Base-by-base conservation (phyloP, 2,329 filamentous ascomycete genomes). In the Alternaria gaisen region DNA sequence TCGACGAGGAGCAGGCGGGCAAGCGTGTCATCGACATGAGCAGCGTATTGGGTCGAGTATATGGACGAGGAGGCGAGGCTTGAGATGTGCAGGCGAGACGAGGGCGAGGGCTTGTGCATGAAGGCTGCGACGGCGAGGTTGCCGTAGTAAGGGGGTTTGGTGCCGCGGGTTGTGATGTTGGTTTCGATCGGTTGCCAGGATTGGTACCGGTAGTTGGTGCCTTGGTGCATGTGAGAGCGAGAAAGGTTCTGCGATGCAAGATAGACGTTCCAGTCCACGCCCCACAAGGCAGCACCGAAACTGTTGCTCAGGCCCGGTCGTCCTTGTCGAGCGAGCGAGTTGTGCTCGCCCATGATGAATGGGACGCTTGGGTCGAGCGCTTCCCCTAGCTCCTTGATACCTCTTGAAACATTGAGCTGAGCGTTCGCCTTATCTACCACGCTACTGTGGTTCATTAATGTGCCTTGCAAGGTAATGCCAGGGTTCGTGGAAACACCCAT, bases 271-370 rank as follows among this genome's bases (percentile, higher is more conserved):
- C 88, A 90, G 72, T 90, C 87, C 16, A 89, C 70, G 20, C 81
- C 85, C 88, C 87, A 90, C n/a, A 90, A 83, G 12, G 87, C 87
- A 10, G 87, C 87, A 26, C 88, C 88, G 71, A 90, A 90, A 0
- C 85, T 82, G 76, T 90, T 87, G 41, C 86, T 88, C n/a, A 90
- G 77, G 0, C 87, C 87, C 0, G 87, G 85, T 6, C 82, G 81
- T 56, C 87, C 88, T 76, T 90, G 80, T 71, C 86, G 85, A 73
- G 85, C 88, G 8, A 90, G 81, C 8, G 85, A 87, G 75, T 90
- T 90, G 51, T 83, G 82, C 77, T 90, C 86, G 59, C 86, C 86
- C 1, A 89, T 78, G 60, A 88, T 84, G 62, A 85, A 85, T 0
- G 85, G 85, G 5, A 84, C 60, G 24, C 63, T 43, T 11, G 67